Conservation (phyloP, 768 basidiomycete genomes). For the Auriscalpium vulgare region DNA sequence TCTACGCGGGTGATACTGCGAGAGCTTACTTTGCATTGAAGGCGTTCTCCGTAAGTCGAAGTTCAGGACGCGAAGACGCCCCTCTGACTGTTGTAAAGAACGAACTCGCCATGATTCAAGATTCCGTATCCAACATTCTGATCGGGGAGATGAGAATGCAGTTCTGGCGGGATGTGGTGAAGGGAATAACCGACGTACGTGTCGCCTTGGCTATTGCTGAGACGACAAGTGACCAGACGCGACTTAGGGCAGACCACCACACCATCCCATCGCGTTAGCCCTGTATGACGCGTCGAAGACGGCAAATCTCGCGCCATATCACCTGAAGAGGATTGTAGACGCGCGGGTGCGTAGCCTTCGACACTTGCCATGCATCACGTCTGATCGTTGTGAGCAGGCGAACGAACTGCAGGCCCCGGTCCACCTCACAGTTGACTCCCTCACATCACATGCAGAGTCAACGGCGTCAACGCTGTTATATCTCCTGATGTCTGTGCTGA, state of each 20-base stretch:
- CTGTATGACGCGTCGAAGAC: conserved; percentile 47
- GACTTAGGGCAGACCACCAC: conserved; percentile 62
- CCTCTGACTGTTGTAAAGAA: conserved; percentile 33
- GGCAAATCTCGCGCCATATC: conserved; percentile 56
- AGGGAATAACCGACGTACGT: conserved; percentile 55
- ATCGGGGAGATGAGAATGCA: conserved; percentile 83
- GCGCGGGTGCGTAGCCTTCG: conserved; percentile 51
- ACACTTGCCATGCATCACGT: no score
- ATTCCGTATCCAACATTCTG: conserved; percentile 60
- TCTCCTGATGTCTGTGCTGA: conserved; percentile 60
- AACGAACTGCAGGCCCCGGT: conserved; percentile 56
- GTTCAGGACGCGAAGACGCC: not conserved
- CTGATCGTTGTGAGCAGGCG: conserved; percentile 33
- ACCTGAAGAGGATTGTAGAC: conserved; percentile 77
- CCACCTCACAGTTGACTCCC: conserved; percentile 58
- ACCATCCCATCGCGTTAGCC: conserved; percentile 75
- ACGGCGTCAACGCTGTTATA: conserved; percentile 76
- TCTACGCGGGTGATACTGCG: conserved; percentile 61
- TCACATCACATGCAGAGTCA: conserved; percentile 70
- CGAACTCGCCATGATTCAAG: conserved; percentile 71
- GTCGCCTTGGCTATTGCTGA: not conserved
- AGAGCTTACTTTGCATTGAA: conserved; percentile 70
- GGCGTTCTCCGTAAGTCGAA: conserved; percentile 68
- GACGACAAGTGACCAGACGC: conserved; percentile 13
- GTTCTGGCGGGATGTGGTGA: conserved; percentile 81